Percentiles rank a stretch among this genome's conserved stretches.
phyloP scores from a whole-genome alignment of 176 grass and related monocot genomes.

The Rhynchospora pubera region DNA sequence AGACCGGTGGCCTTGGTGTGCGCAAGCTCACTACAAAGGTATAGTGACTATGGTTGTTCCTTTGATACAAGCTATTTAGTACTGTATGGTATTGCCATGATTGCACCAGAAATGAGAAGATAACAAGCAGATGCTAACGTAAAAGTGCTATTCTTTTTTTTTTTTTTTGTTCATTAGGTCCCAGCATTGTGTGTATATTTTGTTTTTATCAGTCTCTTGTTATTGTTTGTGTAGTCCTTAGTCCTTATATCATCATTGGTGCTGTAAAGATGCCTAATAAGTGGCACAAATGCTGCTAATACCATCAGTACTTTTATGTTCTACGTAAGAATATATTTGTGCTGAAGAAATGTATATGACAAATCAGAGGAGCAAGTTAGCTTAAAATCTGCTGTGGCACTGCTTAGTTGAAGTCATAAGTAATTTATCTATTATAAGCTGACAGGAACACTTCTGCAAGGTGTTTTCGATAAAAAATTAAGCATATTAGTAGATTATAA shows the following conservation, averaged over 20 bases:
- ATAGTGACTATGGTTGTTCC: neutral
- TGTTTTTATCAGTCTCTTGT: neutral
- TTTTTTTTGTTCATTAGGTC: neutral
- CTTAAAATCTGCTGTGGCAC: neutral
- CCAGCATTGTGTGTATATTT: neutral
- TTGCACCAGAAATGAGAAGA: neutral
- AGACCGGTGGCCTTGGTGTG: conserved; percentile 82
- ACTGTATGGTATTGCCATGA: neutral
- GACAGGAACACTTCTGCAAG: neutral
- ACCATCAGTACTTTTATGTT: neutral
- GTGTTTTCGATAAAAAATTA: neutral
- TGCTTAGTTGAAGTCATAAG: neutral
- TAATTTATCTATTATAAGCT: neutral
- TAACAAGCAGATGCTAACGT: neutral
- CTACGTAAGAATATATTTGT: neutral
- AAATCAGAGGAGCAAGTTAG: neutral
- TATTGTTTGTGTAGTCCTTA: neutral
- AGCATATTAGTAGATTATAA: neutral
- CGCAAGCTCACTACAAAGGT: conserved; percentile 91
- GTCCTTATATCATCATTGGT: neutral
- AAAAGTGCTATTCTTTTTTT: neutral
- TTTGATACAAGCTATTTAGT: neutral
- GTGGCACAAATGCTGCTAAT: neutral
- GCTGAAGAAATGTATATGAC: neutral
- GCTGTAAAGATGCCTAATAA: neutral